A percentile compares a stretch with the other conserved stretches of the same genome.
phyloP scores from a whole-genome alignment of 2,329 filamentous ascomycete species.

The Chaetothyriales sp. region DNA sequence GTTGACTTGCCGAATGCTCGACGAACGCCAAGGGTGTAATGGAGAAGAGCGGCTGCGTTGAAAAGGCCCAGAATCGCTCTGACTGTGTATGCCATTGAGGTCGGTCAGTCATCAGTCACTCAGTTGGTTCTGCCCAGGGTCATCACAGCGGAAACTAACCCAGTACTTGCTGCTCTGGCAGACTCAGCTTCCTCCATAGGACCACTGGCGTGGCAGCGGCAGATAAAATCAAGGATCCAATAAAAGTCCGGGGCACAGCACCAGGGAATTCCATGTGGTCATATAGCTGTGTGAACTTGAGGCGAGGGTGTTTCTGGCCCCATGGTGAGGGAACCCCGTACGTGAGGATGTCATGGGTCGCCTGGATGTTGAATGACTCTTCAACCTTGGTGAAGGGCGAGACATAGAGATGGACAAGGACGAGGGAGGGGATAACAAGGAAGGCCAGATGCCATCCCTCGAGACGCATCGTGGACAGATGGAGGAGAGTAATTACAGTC shows the following conservation, averaged over 20 bases:
- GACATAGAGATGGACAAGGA: conserved; percentile 53
- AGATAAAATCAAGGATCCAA: conserved; percentile 64
- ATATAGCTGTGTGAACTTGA: conserved; percentile 49
- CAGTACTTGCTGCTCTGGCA: conserved; percentile 42
- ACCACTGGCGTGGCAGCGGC: conserved; percentile 55
- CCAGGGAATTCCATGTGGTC: conserved; percentile 87
- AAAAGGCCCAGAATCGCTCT: conserved; percentile 61
- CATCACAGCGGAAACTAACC: conserved; percentile 25
- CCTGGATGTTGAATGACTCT: conserved; percentile 96
- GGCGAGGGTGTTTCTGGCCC: conserved; percentile 33
- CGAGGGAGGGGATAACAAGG: conserved; percentile 36
- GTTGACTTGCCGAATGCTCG: conserved; percentile 52
- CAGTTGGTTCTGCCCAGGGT: neutral
- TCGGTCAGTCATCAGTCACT: neutral
- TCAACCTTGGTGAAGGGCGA: conserved; percentile 95
- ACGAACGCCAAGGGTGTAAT: conserved; percentile 49
- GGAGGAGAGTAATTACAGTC: neutral
- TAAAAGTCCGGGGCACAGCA: conserved; percentile 78
- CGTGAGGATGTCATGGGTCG: conserved; percentile 71
- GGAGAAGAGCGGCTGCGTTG: conserved; percentile 55
- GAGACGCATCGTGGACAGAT: conserved; percentile 1
- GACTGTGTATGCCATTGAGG: conserved; percentile 33
- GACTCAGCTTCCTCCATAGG: conserved; percentile 34
- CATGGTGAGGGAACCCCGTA: conserved; percentile 51
- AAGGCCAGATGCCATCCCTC: conserved; percentile 34